Conservation (phyloP, 1,284 basidiomycete species). For the Puccinia polysora region DNA sequence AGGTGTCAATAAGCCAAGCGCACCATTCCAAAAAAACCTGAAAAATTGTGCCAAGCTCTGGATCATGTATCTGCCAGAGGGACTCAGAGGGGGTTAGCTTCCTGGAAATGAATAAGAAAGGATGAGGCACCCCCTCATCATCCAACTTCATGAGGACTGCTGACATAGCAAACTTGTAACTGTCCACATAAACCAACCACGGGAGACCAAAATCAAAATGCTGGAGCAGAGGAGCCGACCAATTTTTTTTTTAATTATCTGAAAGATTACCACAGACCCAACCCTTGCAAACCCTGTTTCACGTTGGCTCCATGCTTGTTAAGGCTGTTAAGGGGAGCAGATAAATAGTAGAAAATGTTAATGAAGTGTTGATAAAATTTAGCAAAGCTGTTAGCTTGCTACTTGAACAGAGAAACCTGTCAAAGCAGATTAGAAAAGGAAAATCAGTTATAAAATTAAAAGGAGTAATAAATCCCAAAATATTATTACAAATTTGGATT, state of each 20-base stretch:
- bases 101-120: conserved; percentile 34
- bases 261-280: too few relatives aligned
- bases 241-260: too few relatives aligned
- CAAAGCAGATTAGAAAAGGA: too few relatives aligned
- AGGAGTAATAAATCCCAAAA: too few relatives aligned
- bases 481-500: too few relatives aligned
- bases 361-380: neutral
- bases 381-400: neutral
- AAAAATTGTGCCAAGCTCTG: neutral
- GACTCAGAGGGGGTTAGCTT: conserved; percentile 16
- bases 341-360: neutral
- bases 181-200: conserved; percentile 51
- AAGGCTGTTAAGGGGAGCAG: neutral
- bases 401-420: too few relatives aligned
- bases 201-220: conserved; percentile 1
- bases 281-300: too few relatives aligned
- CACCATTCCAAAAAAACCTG: conserved; percentile 5
- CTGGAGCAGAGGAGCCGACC: neutral
- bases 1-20: neutral
- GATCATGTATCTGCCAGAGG: conserved; percentile 4
- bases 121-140: conserved; percentile 2
- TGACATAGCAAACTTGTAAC: conserved; percentile 41
- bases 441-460: too few relatives aligned
- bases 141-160: conserved; percentile 40
- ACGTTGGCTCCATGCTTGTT: neutral